Evolutionary conservation across 768 basidiomycete genomes (phyloP).

Genomic region (Amanita phalloides): DNA sequence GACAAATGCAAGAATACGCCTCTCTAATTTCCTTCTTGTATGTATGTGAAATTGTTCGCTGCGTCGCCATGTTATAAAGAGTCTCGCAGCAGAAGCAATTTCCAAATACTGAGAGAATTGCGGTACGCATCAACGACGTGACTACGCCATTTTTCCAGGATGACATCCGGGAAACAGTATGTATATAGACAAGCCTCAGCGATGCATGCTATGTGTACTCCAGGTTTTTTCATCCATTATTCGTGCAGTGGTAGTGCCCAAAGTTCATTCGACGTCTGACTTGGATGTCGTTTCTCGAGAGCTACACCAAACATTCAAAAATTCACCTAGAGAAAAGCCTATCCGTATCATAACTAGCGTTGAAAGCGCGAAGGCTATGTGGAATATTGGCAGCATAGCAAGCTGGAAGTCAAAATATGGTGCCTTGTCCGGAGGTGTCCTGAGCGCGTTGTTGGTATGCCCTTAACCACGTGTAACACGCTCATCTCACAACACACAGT

Average conservation of each 20-base stretch:
- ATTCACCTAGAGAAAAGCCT: constrained; percentile 16
- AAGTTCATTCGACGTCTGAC: constrained; percentile 63
- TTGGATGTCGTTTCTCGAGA: constrained; percentile 48
- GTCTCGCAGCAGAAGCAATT: constrained; percentile 19
- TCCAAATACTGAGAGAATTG: constrained; percentile 40
- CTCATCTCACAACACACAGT: constrained; percentile 33
- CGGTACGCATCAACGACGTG: constrained; percentile 62
- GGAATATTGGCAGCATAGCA: constrained; percentile 62
- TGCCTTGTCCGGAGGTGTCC: constrained; percentile 33
- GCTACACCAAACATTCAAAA: constrained; percentile 24
- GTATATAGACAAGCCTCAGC: not conserved
- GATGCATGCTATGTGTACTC: not conserved
- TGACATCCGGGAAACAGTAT: constrained; percentile 54
- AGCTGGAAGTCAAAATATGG: constrained; percentile 48
- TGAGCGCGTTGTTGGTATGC: constrained; percentile 61
- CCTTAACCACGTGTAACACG: not conserved
- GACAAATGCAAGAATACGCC: constrained; percentile 40
- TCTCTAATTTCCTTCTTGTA: constrained; percentile 31
- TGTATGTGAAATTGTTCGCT: not conserved
- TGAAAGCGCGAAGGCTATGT: constrained; percentile 69
- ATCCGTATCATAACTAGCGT: constrained; percentile 69
- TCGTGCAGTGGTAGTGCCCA: constrained; percentile 71
- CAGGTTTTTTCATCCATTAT: constrained; percentile 30
- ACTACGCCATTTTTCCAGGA: constrained; percentile 54
- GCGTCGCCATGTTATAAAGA: not conserved